These are phyloP conservation scores for Serendipita vermifera DNA, from an alignment of 768 basidiomycete genomes.

Conservation along the genomic window DNA sequence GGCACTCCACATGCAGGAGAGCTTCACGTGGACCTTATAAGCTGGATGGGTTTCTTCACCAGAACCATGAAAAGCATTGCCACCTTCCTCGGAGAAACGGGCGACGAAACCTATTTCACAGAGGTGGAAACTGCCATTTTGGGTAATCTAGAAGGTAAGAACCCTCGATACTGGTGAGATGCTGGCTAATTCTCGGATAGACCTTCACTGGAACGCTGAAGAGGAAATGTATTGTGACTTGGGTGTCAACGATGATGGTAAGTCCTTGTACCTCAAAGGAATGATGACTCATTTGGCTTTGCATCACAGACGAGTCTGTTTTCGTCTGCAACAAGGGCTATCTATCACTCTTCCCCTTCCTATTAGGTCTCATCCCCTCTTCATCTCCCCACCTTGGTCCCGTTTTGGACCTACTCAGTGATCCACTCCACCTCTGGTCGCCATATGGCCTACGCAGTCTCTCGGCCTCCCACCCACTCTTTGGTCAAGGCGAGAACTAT, in stretches of 20 bases:
- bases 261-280: constrained; percentile 6
- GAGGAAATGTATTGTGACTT: constrained; percentile 89
- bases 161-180: neutral
- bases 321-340: constrained; percentile 89
- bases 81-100: constrained; percentile 70
- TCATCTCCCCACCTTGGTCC: constrained; percentile 66
- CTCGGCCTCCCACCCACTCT: constrained; percentile 77
- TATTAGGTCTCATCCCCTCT: constrained; percentile 65
- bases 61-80: constrained; percentile 88
- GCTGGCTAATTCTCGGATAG: constrained; percentile 27
- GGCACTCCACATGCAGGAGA: constrained; percentile 83
- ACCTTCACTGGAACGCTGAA: constrained; percentile 87
- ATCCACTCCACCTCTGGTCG: constrained; percentile 85
- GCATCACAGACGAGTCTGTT: constrained; percentile 65
- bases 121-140: constrained; percentile 71
- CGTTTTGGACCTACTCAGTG: constrained; percentile 66
- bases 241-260: constrained; percentile 73
- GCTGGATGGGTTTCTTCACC: constrained; percentile 95
- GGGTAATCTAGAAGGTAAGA: constrained; percentile 70
- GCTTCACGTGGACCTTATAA: constrained; percentile 82
- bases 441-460: constrained; percentile 79
- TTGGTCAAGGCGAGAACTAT: constrained; percentile 89
- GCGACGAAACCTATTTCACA: constrained; percentile 63
- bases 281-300: neutral
- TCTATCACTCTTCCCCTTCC: constrained; percentile 85